Conservation (phyloP, 768 basidiomycete genomes). For the Macrolepiota dolichaula region DNA sequence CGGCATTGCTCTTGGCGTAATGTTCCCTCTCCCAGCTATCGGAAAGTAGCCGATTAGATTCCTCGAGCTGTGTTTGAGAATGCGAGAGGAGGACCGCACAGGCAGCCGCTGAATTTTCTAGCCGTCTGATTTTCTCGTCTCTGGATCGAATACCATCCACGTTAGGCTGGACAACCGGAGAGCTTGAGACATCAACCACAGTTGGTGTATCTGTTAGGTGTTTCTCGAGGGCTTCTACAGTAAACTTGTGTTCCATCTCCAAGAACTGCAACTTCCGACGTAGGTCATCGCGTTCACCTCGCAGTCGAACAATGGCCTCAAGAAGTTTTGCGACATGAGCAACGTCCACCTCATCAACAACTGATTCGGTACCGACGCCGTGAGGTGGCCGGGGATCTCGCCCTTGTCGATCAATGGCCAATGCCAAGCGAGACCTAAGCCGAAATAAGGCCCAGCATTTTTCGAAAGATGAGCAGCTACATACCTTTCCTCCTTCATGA, state of each 20-base stretch:
- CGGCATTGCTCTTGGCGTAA: not conserved
- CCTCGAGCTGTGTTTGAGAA: constrained; percentile 1
- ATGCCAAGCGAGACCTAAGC: not conserved
- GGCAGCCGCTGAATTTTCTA: constrained; percentile 24
- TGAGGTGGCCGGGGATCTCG: not conserved
- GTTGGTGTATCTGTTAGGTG: constrained; percentile 28
- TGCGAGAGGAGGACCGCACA: not conserved
- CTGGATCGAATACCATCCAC: constrained; percentile 19
- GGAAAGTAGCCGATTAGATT: not conserved
- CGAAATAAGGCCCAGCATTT: not conserved
- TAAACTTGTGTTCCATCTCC: constrained; percentile 62
- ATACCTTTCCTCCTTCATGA: constrained; percentile 16
- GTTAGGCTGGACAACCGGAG: constrained; percentile 11
- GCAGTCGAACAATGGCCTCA: constrained; percentile 61
- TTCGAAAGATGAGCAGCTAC: not conserved
- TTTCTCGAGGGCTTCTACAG: constrained; percentile 57
- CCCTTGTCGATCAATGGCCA: not conserved
- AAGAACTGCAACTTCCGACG: constrained; percentile 65
- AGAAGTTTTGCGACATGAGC: constrained; percentile 54
- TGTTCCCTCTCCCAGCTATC: constrained; percentile 4
- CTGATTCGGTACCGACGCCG: not conserved
- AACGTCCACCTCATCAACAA: constrained; percentile 29
- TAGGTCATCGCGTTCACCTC: constrained; percentile 61
- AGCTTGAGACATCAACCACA: too few relatives aligned
- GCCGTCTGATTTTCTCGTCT: constrained; percentile 26